Evolutionary conservation across 164 flowering plant species (phyloP).

Genomic region (Kingdonia uniflora): DNA sequence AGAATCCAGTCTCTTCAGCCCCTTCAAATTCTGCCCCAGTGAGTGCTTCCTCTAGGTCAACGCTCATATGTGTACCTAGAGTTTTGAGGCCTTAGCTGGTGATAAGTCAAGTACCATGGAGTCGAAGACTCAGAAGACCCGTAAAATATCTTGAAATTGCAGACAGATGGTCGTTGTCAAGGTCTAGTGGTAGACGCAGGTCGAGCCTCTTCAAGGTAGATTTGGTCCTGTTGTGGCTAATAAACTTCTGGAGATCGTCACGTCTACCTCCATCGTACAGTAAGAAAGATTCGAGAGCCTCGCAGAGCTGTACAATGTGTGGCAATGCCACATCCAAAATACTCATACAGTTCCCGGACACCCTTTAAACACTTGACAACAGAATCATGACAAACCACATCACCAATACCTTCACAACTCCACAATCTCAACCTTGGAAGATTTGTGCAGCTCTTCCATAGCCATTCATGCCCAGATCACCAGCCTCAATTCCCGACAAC

Average conservation of each 20-base stretch:
- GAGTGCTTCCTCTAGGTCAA: slow-evolving; percentile 48
- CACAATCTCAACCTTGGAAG: slow-evolving; percentile 34
- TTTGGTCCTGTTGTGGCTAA: slow-evolving; percentile 18
- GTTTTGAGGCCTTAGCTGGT: slow-evolving; percentile 54
- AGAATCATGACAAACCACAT: slow-evolving; percentile 24
- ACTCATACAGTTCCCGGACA: slow-evolving; percentile 46
- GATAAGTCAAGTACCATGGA: slow-evolving; percentile 73
- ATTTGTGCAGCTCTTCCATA: slow-evolving; percentile 56
- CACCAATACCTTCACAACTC: slow-evolving; percentile 53
- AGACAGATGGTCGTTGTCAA: slow-evolving; percentile 43
- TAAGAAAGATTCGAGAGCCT: slow-evolving; percentile 39
- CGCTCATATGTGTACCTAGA: slow-evolving; percentile 25
- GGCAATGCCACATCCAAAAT: slow-evolving; percentile 42
- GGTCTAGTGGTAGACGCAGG: slow-evolving; percentile 75
- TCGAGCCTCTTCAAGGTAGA: slow-evolving; percentile 41
- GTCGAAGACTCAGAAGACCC: slow-evolving; percentile 33
- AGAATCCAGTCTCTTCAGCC: slow-evolving; percentile 53
- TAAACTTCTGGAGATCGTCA: slow-evolving; percentile 46
- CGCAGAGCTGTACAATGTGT: slow-evolving; percentile 38
- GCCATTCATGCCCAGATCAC: slow-evolving; percentile 47
- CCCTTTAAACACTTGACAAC: slow-evolving; percentile 23
- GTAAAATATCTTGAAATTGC: slow-evolving; percentile 39
- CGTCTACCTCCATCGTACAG: slow-evolving; percentile 68
- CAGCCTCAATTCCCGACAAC: slow-evolving; percentile 36
- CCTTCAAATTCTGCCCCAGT: slow-evolving; percentile 54